Percentiles rank a stretch among this genome's conserved stretches.
Evolutionary conservation across 164 flowering plant species (phyloP).

Genomic region (Amborella trichopoda): DNA sequence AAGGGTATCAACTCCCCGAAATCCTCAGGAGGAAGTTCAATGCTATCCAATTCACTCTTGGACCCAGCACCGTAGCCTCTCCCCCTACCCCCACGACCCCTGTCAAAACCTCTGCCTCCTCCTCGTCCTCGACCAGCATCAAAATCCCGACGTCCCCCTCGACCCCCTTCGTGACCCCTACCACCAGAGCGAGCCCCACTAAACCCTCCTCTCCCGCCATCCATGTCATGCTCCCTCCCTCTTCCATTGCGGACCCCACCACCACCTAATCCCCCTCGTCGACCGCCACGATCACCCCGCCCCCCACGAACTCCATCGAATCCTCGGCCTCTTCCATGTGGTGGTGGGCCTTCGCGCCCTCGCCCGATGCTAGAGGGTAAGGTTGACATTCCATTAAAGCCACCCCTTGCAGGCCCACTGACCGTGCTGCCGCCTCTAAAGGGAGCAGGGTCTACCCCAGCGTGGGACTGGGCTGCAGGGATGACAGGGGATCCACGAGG

Average conservation of each 20-base stretch:
- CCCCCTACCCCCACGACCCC: slow-evolving; percentile 33
- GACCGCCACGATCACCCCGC: background rate
- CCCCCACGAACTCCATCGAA: too few species aligned
- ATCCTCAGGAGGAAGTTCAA: slow-evolving; percentile 68
- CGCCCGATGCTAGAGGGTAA: background rate
- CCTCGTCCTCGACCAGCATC: slow-evolving; percentile 22
- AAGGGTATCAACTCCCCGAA: slow-evolving; percentile 69
- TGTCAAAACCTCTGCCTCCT: slow-evolving; percentile 21
- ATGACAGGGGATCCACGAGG: background rate
- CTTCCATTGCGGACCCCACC: slow-evolving; percentile 12
- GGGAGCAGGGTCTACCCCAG: slow-evolving; percentile 1
- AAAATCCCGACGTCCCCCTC: slow-evolving; percentile 17
- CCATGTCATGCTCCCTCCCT: slow-evolving; percentile 23
- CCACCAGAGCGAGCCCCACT: slow-evolving; percentile 10
- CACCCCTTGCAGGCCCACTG: background rate
- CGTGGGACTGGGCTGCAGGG: background rate
- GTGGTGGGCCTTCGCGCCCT: slow-evolving; percentile 5
- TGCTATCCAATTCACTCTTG: slow-evolving; percentile 46
- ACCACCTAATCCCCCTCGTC: background rate
- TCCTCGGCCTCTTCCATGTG: too few species aligned
- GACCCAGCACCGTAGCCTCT: slow-evolving; percentile 28
- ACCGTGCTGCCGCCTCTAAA: background rate
- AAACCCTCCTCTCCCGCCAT: slow-evolving; percentile 15
- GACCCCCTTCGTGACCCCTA: slow-evolving; percentile 7
- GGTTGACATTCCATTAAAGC: background rate